phyloP scores from a whole-genome alignment of 495 filamentous ascomycete species.

The Hyaloscypha finlandica region DNA sequence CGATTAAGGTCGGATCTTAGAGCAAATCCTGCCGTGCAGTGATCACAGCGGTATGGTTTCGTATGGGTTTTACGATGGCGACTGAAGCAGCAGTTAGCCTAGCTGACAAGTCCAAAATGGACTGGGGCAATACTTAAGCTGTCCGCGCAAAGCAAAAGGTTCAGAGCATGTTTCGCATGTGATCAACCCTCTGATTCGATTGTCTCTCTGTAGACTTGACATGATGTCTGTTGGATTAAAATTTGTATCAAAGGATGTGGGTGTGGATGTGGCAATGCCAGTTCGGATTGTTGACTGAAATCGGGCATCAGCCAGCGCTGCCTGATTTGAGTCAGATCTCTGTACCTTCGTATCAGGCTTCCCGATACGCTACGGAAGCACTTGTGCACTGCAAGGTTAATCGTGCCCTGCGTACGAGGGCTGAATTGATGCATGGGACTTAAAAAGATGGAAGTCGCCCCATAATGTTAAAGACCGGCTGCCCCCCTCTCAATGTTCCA shows the following conservation, averaged over 20 bases:
- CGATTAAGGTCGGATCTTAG: constrained; percentile 26
- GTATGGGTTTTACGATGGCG: constrained; percentile 28
- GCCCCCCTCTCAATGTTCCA: constrained; percentile 13
- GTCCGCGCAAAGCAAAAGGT: constrained; percentile 23
- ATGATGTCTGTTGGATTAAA: constrained; percentile 23
- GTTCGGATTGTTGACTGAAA: constrained; percentile 7
- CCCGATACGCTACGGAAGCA: constrained; percentile 4
- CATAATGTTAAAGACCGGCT: constrained; percentile 7
- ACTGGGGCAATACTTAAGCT: constrained; percentile 25
- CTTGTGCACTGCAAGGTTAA: constrained; percentile 7
- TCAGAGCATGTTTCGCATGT: constrained; percentile 22
- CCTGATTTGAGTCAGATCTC: constrained; percentile 1
- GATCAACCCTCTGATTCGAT: constrained; percentile 22
- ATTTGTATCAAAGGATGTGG: constrained; percentile 16
- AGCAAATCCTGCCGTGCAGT: constrained; percentile 24
- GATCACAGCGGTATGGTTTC: constrained; percentile 22
- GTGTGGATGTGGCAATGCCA: constrained; percentile 12
- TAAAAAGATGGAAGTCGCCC: constrained; percentile 13
- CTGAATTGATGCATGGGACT: constrained; percentile 21
- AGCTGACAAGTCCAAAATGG: constrained; percentile 14
- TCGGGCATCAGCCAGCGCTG: constrained; percentile 10
- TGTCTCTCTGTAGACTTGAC: constrained; percentile 21
- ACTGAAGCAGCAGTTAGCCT: constrained; percentile 19
- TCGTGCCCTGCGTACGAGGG: constrained; percentile 20
- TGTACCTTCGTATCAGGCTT: constrained; percentile 6